phyloP scores from a whole-genome alignment of 2,329 filamentous ascomycete species.

The Daldinia eschscholtzii region DNA sequence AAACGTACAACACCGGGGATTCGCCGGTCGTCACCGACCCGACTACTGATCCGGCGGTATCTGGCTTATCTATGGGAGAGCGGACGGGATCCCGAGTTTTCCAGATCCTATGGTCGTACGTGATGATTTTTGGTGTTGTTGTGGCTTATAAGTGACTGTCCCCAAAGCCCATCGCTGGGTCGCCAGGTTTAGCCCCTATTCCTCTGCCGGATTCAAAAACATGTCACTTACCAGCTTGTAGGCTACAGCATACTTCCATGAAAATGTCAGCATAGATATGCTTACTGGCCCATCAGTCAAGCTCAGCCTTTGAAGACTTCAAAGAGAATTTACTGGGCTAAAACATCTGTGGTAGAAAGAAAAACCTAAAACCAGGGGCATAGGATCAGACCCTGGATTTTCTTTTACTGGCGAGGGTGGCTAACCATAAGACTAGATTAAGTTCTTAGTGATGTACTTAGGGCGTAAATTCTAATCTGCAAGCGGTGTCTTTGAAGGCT shows the following conservation, averaged over 20 bases:
- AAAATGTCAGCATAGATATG: background rate
- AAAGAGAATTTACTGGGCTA: background rate
- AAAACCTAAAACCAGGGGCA: background rate
- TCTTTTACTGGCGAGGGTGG: no score
- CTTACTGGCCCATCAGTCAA: background rate
- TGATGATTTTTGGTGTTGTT: background rate
- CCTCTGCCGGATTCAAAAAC: background rate
- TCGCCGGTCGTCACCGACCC: constrained; percentile 12
- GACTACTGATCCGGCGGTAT: constrained; percentile 5
- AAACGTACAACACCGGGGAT: constrained; percentile 8
- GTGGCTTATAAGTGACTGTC: background rate
- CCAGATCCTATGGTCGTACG: constrained; percentile 2
- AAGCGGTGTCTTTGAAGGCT: no score
- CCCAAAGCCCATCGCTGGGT: background rate
- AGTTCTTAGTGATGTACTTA: no score
- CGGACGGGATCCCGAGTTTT: constrained; percentile 8
- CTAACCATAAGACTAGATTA: no score
- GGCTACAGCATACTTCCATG: background rate
- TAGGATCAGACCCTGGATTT: background rate
- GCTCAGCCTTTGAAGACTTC: background rate
- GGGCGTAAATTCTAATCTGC: no score
- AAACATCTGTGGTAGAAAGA: background rate
- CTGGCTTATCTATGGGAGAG: background rate
- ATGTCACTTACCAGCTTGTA: background rate
- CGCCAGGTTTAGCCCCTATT: background rate